phyloP scores from a whole-genome alignment of 257 asterid species.

The Schizonepeta tenuifolia region DNA sequence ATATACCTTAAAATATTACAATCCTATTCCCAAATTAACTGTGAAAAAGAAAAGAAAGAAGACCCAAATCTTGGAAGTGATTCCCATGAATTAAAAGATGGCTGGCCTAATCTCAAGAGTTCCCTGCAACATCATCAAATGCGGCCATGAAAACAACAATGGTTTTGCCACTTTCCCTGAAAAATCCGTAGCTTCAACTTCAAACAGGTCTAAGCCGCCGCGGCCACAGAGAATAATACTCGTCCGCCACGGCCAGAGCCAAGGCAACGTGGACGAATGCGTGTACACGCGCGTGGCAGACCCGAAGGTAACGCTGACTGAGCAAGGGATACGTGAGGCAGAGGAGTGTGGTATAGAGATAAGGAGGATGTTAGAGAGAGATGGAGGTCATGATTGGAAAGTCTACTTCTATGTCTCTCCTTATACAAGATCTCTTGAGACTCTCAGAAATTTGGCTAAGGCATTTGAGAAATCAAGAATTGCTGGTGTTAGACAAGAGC shows the following conservation, averaged over 20 bases:
- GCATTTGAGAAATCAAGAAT: conserved; percentile 67
- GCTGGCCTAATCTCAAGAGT: conserved; percentile 35
- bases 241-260: conserved; percentile 78
- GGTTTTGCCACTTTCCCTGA: conserved; percentile 55
- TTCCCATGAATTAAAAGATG: too few relatives aligned
- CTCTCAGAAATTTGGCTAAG: conserved; percentile 68
- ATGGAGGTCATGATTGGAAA: conserved; percentile 63
- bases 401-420: conserved; percentile 79
- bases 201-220: conserved; percentile 47
- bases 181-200: conserved; percentile 29
- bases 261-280: conserved; percentile 74
- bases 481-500: conserved; percentile 83
- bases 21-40: neutral
- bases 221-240: conserved; percentile 70
- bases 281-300: conserved; percentile 75
- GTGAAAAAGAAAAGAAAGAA: neutral
- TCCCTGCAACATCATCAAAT: conserved; percentile 34
- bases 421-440: conserved; percentile 57
- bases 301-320: conserved; percentile 62
- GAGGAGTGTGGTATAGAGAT: conserved; percentile 59
- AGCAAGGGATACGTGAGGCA: conserved; percentile 53
- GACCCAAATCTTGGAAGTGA: neutral
- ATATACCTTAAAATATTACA: neutral
- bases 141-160: conserved; percentile 37
- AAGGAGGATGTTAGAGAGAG: conserved; percentile 54